Conservation (phyloP, 163 green algal species). For the Chlamydomonas reinhardtii region DNA sequence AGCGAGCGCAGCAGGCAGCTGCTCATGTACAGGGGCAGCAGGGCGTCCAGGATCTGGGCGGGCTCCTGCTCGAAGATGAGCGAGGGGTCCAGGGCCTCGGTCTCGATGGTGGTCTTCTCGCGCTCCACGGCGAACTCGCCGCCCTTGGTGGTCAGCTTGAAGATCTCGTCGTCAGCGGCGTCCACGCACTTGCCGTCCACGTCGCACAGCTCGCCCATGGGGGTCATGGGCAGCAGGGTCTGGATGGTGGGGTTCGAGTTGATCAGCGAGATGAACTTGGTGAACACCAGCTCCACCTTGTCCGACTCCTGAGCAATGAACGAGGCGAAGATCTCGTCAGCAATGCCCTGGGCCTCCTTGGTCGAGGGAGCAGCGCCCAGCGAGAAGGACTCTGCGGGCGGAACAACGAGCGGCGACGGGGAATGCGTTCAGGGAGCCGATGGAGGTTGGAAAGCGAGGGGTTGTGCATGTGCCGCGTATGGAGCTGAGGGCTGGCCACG, state of each 20-base stretch:
- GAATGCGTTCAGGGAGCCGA: too few relatives aligned
- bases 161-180: slow-evolving; percentile 96
- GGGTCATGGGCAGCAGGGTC: slow-evolving; percentile 97
- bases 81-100: slow-evolving; percentile 82
- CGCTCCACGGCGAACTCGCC: slow-evolving; percentile 74
- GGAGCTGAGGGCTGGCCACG: too few relatives aligned
- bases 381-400: slow-evolving; percentile 79
- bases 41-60: slow-evolving; percentile 97
- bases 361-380: slow-evolving; percentile 91
- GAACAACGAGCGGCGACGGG: too few relatives aligned
- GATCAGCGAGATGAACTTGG: slow-evolving; percentile 99
- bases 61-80: slow-evolving; percentile 99
- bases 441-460: too few relatives aligned
- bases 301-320: slow-evolving; percentile 95
- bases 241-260: slow-evolving; percentile 92
- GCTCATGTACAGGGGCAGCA: slow-evolving; percentile 99
- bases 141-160: slow-evolving; percentile 95
- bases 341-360: slow-evolving; percentile 97
- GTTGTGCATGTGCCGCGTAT: too few relatives aligned
- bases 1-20: slow-evolving; percentile 87
- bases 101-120: slow-evolving; percentile 85
- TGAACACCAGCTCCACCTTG: slow-evolving; percentile 97
- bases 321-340: slow-evolving; percentile 96
- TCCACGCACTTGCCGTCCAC: slow-evolving; percentile 97
- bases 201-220: slow-evolving; percentile 95